These are phyloP conservation scores for Boletus sp. DNA, from an alignment of 768 basidiomycete genomes.

Conservation along the genomic window DNA sequence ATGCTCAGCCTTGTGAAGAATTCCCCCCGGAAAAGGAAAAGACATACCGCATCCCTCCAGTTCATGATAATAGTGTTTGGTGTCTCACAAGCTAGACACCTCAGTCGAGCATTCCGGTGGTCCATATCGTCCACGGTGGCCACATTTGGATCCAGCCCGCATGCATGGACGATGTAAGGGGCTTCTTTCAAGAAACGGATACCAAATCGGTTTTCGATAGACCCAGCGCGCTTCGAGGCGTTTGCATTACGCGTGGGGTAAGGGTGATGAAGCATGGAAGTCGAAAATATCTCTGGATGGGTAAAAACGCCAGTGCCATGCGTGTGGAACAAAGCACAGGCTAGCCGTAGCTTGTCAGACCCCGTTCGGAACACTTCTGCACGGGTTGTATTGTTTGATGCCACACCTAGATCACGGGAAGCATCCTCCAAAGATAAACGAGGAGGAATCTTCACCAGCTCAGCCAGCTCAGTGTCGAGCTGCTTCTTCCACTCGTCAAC, in stretches of 20 bases:
- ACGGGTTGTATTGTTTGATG: neutral
- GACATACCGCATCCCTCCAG: slow-evolving; percentile 4
- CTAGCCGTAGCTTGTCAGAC: neutral
- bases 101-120: slow-evolving; percentile 3
- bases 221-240: neutral
- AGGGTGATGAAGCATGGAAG: neutral
- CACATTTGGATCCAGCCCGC: slow-evolving; percentile 2
- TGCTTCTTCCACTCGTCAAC: slow-evolving; percentile 4
- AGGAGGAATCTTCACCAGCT: neutral
- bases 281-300: neutral
- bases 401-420: neutral
- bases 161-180: neutral
- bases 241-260: neutral
- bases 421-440: neutral
- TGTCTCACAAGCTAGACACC: neutral
- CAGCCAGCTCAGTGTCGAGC: slow-evolving; percentile 1
- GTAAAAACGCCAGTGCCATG: neutral
- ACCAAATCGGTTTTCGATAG: neutral
- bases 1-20: neutral
- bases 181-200: neutral
- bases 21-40: neutral
- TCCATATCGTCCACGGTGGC: slow-evolving; percentile 5
- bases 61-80: neutral
- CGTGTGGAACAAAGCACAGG: slow-evolving; percentile 2
- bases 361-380: too few relatives aligned